Percentiles rank a stretch among this genome's conserved stretches.
phyloP scores from a whole-genome alignment of 805 yeast genomes.

The Saccharomyces jurei region DNA sequence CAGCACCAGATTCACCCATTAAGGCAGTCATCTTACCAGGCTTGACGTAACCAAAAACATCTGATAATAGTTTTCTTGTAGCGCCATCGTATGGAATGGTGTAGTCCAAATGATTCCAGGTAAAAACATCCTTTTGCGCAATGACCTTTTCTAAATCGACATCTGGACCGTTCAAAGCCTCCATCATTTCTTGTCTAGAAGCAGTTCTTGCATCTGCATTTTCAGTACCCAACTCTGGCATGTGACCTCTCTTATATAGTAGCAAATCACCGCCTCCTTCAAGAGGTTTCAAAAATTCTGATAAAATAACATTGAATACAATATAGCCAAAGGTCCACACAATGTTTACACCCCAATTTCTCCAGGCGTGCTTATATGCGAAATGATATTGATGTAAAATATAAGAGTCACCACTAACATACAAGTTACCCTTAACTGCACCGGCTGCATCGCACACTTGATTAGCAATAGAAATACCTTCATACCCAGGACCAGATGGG shows the following conservation, averaged over 20 bases:
- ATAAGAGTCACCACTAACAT: slow-evolving; percentile 48
- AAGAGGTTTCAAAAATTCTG: slow-evolving; percentile 33
- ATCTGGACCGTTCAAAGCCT: slow-evolving; percentile 27
- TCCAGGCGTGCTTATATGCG: slow-evolving; percentile 44
- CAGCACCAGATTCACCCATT: slow-evolving; percentile 86
- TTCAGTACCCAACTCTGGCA: slow-evolving; percentile 30
- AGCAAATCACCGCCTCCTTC: slow-evolving; percentile 36
- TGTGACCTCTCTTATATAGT: slow-evolving; percentile 39
- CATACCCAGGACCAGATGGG: slow-evolving; percentile 53
- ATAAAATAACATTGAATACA: slow-evolving; percentile 29
- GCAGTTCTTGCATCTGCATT: slow-evolving; percentile 33
- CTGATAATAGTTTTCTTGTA: slow-evolving; percentile 45
- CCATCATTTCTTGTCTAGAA: slow-evolving; percentile 34
- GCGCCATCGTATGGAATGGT: slow-evolving; percentile 55
- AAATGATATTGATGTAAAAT: slow-evolving; percentile 35
- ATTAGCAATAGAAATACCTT: slow-evolving; percentile 31
- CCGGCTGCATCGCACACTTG: slow-evolving; percentile 49
- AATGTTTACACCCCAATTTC: slow-evolving; percentile 51
- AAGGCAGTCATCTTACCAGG: slow-evolving; percentile 77
- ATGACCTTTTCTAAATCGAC: slow-evolving; percentile 28
- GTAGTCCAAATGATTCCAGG: slow-evolving; percentile 65
- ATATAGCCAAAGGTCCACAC: slow-evolving; percentile 38
- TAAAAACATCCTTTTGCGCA: slow-evolving; percentile 47
- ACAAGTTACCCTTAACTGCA: slow-evolving; percentile 36
- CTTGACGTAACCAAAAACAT: slow-evolving; percentile 63